Evolutionary conservation across 192 early-diverging fungal species (phyloP).

Genomic region (Dispira parvispora): DNA sequence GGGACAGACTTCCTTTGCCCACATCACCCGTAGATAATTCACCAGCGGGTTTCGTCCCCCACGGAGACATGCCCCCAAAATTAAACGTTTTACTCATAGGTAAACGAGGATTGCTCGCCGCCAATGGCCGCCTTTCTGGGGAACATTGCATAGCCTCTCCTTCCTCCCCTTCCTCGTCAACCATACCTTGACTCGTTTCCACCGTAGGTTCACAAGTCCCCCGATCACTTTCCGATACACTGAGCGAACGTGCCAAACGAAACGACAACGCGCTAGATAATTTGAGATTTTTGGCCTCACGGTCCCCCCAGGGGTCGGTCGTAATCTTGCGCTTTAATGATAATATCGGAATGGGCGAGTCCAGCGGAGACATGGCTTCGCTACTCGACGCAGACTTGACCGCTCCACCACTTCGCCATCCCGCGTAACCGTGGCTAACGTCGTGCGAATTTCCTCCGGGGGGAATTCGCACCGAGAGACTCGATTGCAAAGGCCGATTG

Average conservation of each 20-base stretch:
- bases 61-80: neutral
- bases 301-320: conserved; percentile 7
- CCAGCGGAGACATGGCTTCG: neutral
- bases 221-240: neutral
- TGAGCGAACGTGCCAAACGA: conserved; percentile 3
- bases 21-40: neutral
- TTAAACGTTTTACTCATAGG: neutral
- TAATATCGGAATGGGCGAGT: neutral
- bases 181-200: neutral
- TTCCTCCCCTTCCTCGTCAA: neutral
- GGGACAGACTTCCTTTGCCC: neutral
- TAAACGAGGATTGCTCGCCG: neutral
- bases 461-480: neutral
- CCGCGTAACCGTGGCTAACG: neutral
- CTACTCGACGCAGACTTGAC: neutral
- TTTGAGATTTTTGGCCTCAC: neutral
- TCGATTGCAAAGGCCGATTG: neutral
- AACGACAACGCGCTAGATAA: conserved; percentile 4
- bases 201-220: neutral
- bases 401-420: neutral
- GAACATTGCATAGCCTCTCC: conserved; percentile 5
- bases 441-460: neutral
- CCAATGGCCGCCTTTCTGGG: neutral
- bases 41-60: neutral
- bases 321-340: neutral